A percentile compares a stretch with the other conserved stretches of the same genome.
These are phyloP conservation scores for Scheffersomyces lignosus DNA, from an alignment of 805 yeast genomes.

Conservation along the genomic window DNA sequence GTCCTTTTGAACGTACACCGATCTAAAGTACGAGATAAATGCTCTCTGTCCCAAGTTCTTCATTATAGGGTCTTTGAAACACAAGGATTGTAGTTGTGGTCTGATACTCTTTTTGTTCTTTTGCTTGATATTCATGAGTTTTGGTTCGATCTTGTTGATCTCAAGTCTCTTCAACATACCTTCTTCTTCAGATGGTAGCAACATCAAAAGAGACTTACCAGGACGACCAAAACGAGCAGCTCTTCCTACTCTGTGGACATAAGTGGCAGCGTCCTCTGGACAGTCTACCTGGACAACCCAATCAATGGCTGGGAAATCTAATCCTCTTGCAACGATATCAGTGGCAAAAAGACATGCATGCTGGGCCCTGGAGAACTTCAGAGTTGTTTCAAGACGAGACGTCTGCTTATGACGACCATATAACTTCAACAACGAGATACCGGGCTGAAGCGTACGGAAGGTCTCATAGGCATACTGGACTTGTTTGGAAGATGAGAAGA, in stretches of 20 bases:
- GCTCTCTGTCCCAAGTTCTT: constrained; percentile 96
- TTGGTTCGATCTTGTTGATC: constrained; percentile 65
- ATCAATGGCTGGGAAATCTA: constrained; percentile 89
- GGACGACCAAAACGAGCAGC: constrained; percentile 83
- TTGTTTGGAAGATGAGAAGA: constrained; percentile 84
- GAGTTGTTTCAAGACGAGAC: constrained; percentile 80
- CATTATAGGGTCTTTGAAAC: constrained; percentile 88
- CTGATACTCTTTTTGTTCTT: constrained; percentile 72
- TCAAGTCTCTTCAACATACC: constrained; percentile 67
- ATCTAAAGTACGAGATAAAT: constrained; percentile 85
- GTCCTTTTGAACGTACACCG: constrained; percentile 83
- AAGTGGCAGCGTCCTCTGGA: constrained; percentile 87
- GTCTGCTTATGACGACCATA: constrained; percentile 91
- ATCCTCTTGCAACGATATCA: constrained; percentile 88
- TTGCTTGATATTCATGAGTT: constrained; percentile 70
- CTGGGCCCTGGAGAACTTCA: constrained; percentile 74
- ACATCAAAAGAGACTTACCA: constrained; percentile 80
- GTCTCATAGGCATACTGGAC: constrained; percentile 88
- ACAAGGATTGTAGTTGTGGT: constrained; percentile 82
- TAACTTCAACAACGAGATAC: constrained; percentile 79
- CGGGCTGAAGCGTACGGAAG: constrained; percentile 86
- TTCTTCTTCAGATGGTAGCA: constrained; percentile 81
- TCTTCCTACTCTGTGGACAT: constrained; percentile 89
- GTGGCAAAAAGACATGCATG: constrained; percentile 85
- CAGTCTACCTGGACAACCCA: constrained; percentile 95